Evolutionary conservation across 495 filamentous ascomycete genomes (phyloP).

Genomic region (Aspergillus cavernicola): DNA sequence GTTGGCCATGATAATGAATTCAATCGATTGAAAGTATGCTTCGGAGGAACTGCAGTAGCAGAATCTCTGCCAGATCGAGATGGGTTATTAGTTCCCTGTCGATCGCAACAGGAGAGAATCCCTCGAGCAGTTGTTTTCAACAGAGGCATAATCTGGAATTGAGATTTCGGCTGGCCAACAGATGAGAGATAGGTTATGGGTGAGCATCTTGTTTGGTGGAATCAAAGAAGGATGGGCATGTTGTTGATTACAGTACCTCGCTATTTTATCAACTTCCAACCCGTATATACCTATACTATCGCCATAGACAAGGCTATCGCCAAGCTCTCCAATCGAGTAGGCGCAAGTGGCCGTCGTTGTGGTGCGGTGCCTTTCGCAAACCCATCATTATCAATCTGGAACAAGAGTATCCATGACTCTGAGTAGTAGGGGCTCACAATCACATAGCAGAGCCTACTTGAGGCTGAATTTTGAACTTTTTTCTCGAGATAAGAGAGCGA

Average conservation of each 20-base stretch:
- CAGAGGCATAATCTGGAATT: constrained; percentile 1
- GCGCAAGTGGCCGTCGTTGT: not conserved
- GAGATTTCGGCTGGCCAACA: not conserved
- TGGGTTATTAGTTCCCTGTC: no score
- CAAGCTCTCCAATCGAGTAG: not conserved
- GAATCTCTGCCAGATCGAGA: no score
- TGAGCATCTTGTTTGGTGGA: not conserved
- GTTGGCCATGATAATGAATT: not conserved
- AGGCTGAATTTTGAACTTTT: not conserved
- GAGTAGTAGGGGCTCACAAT: no score
- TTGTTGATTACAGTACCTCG: no score
- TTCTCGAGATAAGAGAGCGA: no score
- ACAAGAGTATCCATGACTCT: not conserved
- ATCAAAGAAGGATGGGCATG: no score
- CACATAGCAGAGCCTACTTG: not conserved
- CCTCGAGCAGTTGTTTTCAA: not conserved
- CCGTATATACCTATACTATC: not conserved
- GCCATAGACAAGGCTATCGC: not conserved
- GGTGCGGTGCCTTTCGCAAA: not conserved
- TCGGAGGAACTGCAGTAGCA: not conserved
- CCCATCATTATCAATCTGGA: not conserved
- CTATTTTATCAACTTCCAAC: no score
- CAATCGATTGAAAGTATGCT: not conserved
- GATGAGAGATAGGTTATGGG: not conserved
- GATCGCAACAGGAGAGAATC: not conserved